phyloP scores from a whole-genome alignment of 139 green algal genomes.

The Picochlorum sp. region DNA sequence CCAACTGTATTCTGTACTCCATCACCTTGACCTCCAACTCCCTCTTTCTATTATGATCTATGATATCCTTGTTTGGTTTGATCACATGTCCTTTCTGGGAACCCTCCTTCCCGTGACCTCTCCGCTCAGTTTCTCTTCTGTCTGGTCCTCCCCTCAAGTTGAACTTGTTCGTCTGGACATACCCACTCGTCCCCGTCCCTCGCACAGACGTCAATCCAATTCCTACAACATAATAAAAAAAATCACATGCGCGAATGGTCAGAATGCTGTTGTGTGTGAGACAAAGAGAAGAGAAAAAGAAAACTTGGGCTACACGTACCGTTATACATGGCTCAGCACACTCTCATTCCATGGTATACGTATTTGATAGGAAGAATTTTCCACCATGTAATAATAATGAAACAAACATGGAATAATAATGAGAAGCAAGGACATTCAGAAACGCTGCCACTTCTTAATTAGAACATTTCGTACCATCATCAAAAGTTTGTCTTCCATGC shows the following conservation, averaged over 20 bases:
- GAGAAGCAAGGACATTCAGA: too few species aligned
- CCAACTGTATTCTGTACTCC: slow-evolving; percentile 66
- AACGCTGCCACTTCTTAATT: too few species aligned
- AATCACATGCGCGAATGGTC: not conserved
- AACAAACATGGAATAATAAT: too few species aligned
- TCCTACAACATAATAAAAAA: slow-evolving; percentile 14
- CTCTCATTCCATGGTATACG: too few species aligned
- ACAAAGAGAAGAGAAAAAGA: too few species aligned
- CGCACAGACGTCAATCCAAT: slow-evolving; percentile 86
- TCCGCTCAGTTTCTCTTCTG: not conserved
- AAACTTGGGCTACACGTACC: not conserved
- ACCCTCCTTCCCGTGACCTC: slow-evolving; percentile 2
- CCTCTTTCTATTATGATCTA: slow-evolving; percentile 89
- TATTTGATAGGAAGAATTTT: too few species aligned
- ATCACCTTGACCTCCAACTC: slow-evolving; percentile 87
- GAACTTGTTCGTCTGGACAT: slow-evolving; percentile 95
- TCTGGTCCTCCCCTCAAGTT: slow-evolving; percentile 49
- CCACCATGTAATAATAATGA: too few species aligned
- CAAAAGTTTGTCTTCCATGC: too few species aligned
- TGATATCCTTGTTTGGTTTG: slow-evolving; percentile 75
- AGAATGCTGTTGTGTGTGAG: too few species aligned
- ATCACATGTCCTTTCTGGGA: slow-evolving; percentile 14
- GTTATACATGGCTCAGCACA: not conserved
- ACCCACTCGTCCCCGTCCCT: slow-evolving; percentile 84
- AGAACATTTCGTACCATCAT: too few species aligned